Evolutionary conservation across 768 basidiomycete species (phyloP), one percentile per base, ranked within the genome.

Genomic region (Sporobolomyces pararoseus): DNA sequence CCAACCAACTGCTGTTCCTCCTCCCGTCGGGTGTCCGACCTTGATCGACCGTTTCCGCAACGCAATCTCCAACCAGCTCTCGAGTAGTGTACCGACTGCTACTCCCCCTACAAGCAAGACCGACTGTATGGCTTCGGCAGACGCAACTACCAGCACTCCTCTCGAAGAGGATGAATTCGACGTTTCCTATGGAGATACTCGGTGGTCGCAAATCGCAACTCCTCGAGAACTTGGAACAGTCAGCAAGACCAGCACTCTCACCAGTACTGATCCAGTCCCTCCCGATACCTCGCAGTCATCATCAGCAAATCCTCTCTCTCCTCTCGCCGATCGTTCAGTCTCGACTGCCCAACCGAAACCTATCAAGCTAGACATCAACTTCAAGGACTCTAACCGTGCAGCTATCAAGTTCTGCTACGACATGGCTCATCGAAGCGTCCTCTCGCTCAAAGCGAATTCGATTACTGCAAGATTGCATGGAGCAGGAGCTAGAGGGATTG

Each of bases 401-500:
- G 7, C 42, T 7, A 32, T 53, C 27, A 44, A 37, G 7, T 72
- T 72, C 47, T 53, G 49, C 35, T 64, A 32, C 39, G 70, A 72
- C 39, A 59, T 72, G 54, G 70, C 70, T 5, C 70, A 72, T 13
- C 55, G 66, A 2, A 57, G 63, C 19, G 49, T 67, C 0, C 27
- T 67, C n/a, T 61, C 37, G 0, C 37, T 67, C 27, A 64, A 67
- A 57, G 66, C 66, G 17, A 66, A 72, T 23, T 57, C 57, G 25
- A n/a, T 50, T 32, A 60, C 70, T 1, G 35, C 55, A 7, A 23
- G 51, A 17, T 29, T 67, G 23, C 63, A 72, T 13, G 51, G 57
- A 0, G 46, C 3, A 0, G 46, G 44, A 0, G 52, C 62, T 23
- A 9, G n/a, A 3, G 70, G 70, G 5, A 64, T 72, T 10, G 51